Evolutionary conservation across 768 basidiomycete species (phyloP).

Genomic region (Suillus clintonianus): DNA sequence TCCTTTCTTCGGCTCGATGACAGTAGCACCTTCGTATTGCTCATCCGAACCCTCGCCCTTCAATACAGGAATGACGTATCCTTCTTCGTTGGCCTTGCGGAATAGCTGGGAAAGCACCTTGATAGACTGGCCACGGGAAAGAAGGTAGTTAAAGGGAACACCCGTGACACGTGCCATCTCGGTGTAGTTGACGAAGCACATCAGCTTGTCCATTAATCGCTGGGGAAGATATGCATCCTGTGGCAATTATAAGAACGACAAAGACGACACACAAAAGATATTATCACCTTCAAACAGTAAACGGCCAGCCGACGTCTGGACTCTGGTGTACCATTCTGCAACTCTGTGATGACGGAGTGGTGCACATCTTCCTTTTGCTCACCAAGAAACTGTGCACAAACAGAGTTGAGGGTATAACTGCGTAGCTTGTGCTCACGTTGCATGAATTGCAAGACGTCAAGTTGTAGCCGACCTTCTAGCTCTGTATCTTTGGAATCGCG

Average conservation of each 20-base stretch:
- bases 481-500: slow-evolving; percentile 94
- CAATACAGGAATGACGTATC: slow-evolving; percentile 84
- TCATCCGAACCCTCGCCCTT: slow-evolving; percentile 92
- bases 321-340: slow-evolving; percentile 96
- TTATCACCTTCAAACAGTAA: slow-evolving; percentile 89
- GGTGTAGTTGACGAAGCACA: slow-evolving; percentile 98
- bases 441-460: slow-evolving; percentile 97
- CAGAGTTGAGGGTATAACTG: slow-evolving; percentile 96
- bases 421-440: slow-evolving; percentile 97
- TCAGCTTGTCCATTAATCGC: slow-evolving; percentile 92
- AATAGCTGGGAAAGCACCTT: slow-evolving; percentile 97
- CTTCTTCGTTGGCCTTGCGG: slow-evolving; percentile 89
- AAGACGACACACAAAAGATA: no score
- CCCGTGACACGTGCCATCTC: slow-evolving; percentile 99
- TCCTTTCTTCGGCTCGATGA: slow-evolving; percentile 95
- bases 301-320: slow-evolving; percentile 91
- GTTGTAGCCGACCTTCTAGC: slow-evolving; percentile 90
- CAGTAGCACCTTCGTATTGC: slow-evolving; percentile 98
- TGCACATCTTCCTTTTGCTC: slow-evolving; percentile 99
- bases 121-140: slow-evolving; percentile 96
- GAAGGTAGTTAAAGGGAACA: slow-evolving; percentile 96
- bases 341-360: slow-evolving; percentile 95
- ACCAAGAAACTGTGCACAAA: slow-evolving; percentile 95
- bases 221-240: slow-evolving; percentile 99
- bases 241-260: not conserved